These are phyloP conservation scores for Alternaria longipes DNA, from an alignment of 2,329 filamentous ascomycete genomes.

Conservation along the genomic window DNA sequence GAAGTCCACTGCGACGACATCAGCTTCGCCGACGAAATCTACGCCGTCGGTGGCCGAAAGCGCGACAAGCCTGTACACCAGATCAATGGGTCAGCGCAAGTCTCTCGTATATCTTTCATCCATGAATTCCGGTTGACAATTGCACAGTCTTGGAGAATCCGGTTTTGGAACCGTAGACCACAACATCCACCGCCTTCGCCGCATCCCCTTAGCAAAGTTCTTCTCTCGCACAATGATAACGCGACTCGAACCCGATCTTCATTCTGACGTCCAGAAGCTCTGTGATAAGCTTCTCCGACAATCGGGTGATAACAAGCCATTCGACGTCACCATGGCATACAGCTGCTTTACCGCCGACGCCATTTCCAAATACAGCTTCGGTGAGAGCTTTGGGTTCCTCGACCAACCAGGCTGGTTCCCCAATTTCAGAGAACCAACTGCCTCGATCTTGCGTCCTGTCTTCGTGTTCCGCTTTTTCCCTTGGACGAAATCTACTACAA, in stretches of 20 bases:
- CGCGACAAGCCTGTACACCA: slow-evolving; percentile 38
- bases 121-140: neutral
- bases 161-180: slow-evolving; percentile 38
- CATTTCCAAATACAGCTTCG: slow-evolving; percentile 37
- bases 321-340: slow-evolving; percentile 40
- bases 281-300: slow-evolving; percentile 37
- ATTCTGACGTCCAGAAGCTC: slow-evolving; percentile 30
- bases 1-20: slow-evolving; percentile 47
- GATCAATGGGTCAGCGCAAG: slow-evolving; percentile 39
- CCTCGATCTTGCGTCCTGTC: slow-evolving; percentile 28
- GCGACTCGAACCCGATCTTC: slow-evolving; percentile 35
- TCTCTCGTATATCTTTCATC: neutral
- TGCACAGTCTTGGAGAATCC: slow-evolving; percentile 27
- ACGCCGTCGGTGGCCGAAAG: slow-evolving; percentile 37
- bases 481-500: slow-evolving; percentile 30
- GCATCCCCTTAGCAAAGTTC: slow-evolving; percentile 47
- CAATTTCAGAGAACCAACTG: slow-evolving; percentile 35
- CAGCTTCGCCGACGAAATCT: slow-evolving; percentile 42
- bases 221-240: slow-evolving; percentile 45
- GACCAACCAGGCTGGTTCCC: slow-evolving; percentile 38
- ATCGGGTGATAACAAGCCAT: slow-evolving; percentile 24
- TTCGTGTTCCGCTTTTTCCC: slow-evolving; percentile 41
- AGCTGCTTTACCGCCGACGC: slow-evolving; percentile 39
- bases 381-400: slow-evolving; percentile 34
- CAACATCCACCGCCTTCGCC: slow-evolving; percentile 45